Evolutionary conservation across 176 grass and related monocot genomes (phyloP).

Genomic region (Avena insularis): DNA sequence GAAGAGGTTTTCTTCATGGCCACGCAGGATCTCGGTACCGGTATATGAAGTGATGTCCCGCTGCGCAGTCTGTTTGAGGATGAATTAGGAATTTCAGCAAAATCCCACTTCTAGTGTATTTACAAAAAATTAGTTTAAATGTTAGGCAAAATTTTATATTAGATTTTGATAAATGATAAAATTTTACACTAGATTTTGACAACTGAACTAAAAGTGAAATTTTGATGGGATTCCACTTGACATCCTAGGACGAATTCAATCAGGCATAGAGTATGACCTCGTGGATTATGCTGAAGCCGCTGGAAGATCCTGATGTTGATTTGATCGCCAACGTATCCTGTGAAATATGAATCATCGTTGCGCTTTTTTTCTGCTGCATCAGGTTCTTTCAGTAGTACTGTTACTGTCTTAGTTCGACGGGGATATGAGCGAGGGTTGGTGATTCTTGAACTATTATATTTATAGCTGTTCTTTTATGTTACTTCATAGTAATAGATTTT

Average conservation of each 20-base stretch:
- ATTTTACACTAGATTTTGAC: too few relatives aligned
- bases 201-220: too few relatives aligned
- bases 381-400: not conserved
- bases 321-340: constrained; percentile 65
- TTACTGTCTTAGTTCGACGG: constrained; percentile 13
- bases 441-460: not conserved
- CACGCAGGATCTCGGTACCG: constrained; percentile 73
- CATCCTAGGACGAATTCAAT: constrained; percentile 70
- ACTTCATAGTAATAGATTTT: not conserved
- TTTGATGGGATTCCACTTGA: too few relatives aligned
- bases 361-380: not conserved
- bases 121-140: too few relatives aligned
- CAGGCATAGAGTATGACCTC: constrained; percentile 58
- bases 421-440: not conserved
- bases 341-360: not conserved
- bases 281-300: constrained; percentile 69
- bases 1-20: not conserved
- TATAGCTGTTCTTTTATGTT: not conserved
- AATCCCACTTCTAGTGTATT: too few relatives aligned
- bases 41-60: constrained; percentile 82
- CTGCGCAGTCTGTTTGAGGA: constrained; percentile 65
- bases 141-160: too few relatives aligned
- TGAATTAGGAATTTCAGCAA: too few relatives aligned
- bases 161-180: too few relatives aligned
- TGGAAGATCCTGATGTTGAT: constrained; percentile 15